These are phyloP conservation scores for Monilinia vaccinii-corymbosi DNA, from an alignment of 2,329 filamentous ascomycete species.

Conservation along the genomic window DNA sequence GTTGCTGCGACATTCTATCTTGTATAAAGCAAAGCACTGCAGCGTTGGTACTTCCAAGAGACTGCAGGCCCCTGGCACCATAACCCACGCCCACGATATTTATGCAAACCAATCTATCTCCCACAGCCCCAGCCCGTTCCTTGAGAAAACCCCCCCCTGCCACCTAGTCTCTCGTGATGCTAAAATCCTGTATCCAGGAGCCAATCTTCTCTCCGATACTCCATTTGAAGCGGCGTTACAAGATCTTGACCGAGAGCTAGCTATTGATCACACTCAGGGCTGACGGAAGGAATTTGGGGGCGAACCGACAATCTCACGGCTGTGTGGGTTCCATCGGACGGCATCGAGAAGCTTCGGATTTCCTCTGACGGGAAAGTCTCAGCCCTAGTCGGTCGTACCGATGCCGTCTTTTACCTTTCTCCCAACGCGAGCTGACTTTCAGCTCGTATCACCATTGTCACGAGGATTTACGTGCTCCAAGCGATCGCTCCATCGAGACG, in stretches of 20 bases:
- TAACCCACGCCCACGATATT: neutral
- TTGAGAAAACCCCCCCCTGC: neutral
- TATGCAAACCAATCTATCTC: slow-evolving; percentile 5
- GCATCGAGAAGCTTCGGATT: slow-evolving; percentile 1
- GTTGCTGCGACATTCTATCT: slow-evolving; percentile 3
- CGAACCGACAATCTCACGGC: slow-evolving; percentile 2
- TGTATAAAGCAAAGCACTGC: neutral
- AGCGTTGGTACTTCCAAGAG: neutral
- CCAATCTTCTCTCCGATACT: slow-evolving; percentile 9
- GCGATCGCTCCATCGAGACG: neutral
- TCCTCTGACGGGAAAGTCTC: neutral
- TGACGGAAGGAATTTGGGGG: slow-evolving; percentile 13
- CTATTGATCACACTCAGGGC: slow-evolving; percentile 5
- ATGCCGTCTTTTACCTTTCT: slow-evolving; percentile 6
- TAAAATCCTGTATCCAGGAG: neutral
- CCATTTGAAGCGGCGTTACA: slow-evolving; percentile 14
- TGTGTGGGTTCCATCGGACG: neutral
- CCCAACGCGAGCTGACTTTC: slow-evolving; percentile 2
- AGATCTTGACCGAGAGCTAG: slow-evolving; percentile 6
- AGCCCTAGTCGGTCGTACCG: slow-evolving; percentile 6
- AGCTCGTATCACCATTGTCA: slow-evolving; percentile 12
- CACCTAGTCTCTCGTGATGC: neutral
- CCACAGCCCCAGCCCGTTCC: slow-evolving; percentile 2
- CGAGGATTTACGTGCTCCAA: neutral
- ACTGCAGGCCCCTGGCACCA: neutral